Base-by-base conservation (phyloP, 768 basidiomycete species). In the Solioccasus polychromus region DNA sequence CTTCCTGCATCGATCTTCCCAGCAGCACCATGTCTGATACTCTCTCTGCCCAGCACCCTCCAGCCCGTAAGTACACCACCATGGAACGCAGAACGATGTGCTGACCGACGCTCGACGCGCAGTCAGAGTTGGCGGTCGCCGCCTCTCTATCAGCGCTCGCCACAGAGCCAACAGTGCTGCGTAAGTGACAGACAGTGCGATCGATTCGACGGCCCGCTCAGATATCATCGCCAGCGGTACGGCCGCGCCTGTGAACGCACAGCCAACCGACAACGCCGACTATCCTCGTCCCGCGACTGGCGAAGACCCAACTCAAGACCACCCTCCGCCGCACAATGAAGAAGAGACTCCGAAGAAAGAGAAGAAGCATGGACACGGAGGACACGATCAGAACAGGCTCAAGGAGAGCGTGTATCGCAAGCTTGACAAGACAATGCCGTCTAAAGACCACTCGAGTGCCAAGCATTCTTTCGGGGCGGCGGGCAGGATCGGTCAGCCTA, bases 401-500 rank as follows among this genome's bases (percentile, higher is more conserved):
- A 70, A 69, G 50, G 68, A 79, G 52, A 67, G 68, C 20, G 67
- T 66, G 2, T 66, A 75, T 39, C 63, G 62, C 54, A 82, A 81
- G 58, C 53, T 64, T 3, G 77, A 79, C 50, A 65, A 54, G 43
- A 77, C 72, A 9, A 62, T 65, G 48, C 80, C 82, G 4, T 78
- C 77, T 24, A 71, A 72, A 48, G 74, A 77, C 38, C 45, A 56
- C 11, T 52, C 61, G 50, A 48, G 51, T 17, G 54, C 57, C 3
- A 61, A 62, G 18, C 71, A 71, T 32, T 60, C 50, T 0, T 74
- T 72, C 51, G 76, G 71, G 15, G 74, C 59, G 10, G 72, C 59
- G 1, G 77, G 74, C 23, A 68, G 82, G 45, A 83, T 84, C 47
- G 72, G 69, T 4, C 82, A 84, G 57, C 82, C 82, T 34, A 74